Conservation (phyloP, 2,329 filamentous ascomycete species). For the Spiromastix sp. region DNA sequence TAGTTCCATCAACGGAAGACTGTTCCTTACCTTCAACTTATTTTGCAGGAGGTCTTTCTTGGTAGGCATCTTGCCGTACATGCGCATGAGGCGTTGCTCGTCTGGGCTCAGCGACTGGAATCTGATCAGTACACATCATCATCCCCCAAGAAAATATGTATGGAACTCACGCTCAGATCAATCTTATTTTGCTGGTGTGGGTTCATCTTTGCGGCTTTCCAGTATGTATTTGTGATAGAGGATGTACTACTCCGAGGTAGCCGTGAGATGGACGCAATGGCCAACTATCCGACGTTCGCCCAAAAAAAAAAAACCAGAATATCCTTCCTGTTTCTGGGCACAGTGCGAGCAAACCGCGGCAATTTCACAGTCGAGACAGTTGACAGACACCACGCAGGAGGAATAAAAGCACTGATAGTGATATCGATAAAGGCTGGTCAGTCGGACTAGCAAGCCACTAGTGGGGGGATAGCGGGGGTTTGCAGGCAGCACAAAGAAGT, state of each 20-base stretch:
- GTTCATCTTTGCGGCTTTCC: conserved; percentile 55
- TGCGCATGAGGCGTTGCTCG: conserved; percentile 90
- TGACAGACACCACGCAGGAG: too few species aligned
- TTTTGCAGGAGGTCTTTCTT: conserved; percentile 96
- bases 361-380: not conserved
- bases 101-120: conserved; percentile 77
- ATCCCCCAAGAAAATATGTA: not conserved
- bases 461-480: not conserved
- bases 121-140: not conserved
- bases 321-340: too few species aligned
- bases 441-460: not conserved
- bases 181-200: conserved; percentile 98
- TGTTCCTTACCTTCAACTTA: conserved; percentile 65
- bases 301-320: too few species aligned
- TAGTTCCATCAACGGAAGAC: not conserved
- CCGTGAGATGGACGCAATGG: too few species aligned
- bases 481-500: not conserved
- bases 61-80: conserved; percentile 95
- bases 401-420: too few species aligned
- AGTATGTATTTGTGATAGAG: conserved; percentile 1
- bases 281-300: not conserved
- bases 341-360: too few species aligned
- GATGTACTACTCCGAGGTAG: conserved; percentile 1
- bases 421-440: not conserved
- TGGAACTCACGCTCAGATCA: conserved; percentile 72